Conservation (phyloP, 495 filamentous ascomycete genomes). For the Xylaria cubensis region DNA sequence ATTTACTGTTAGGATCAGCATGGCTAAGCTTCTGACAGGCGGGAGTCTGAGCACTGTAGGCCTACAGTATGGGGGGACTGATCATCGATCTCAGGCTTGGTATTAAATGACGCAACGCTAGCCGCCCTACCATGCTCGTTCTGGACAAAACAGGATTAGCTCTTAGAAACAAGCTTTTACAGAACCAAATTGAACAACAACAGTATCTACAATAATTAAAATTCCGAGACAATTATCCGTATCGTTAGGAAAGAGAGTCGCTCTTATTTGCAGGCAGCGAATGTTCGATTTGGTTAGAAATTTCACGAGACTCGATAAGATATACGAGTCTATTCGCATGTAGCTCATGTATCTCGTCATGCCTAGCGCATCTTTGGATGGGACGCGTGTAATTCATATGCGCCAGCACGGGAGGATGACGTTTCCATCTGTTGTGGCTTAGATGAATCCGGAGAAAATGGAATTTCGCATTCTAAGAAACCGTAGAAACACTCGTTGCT, state of each 20-base stretch:
- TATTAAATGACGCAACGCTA: conserved; percentile 17
- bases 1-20: background rate
- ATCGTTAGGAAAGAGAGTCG: background rate
- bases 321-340: conserved; percentile 2
- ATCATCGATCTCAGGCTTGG: background rate
- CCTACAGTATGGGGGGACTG: background rate
- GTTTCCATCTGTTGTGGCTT: background rate
- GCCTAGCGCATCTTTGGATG: background rate
- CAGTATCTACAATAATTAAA: background rate
- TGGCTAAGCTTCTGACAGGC: conserved; percentile 17
- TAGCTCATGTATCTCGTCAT: background rate
- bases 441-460: background rate
- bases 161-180: background rate
- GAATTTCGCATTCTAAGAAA: background rate
- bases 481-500: background rate
- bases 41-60: conserved; percentile 5
- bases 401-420: background rate
- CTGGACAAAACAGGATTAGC: background rate
- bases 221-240: background rate
- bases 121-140: background rate
- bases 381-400: background rate
- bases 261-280: background rate
- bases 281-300: background rate
- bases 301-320: background rate
- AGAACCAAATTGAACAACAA: background rate